phyloP scores from a whole-genome alignment of 768 basidiomycete genomes.

The Filobasidium wieringae region DNA sequence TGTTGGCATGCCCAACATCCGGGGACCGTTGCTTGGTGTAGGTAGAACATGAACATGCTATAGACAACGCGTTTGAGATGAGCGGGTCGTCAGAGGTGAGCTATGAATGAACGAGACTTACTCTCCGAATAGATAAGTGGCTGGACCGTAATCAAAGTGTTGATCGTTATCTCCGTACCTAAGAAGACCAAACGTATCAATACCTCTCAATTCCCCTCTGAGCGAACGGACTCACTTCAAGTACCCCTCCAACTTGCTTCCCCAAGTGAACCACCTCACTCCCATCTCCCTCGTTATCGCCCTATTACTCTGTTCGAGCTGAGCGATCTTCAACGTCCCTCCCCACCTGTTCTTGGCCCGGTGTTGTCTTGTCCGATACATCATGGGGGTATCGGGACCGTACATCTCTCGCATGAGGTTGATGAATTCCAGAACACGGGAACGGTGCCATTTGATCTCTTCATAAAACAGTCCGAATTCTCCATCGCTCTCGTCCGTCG shows the following conservation, averaged over 20 bases:
- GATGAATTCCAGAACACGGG: constrained; percentile 12
- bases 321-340: constrained; percentile 17
- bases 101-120: constrained; percentile 1
- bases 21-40: constrained; percentile 11
- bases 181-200: neutral
- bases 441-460: constrained; percentile 20
- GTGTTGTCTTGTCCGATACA: constrained; percentile 19
- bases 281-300: constrained; percentile 16
- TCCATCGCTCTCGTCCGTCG: neutral
- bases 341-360: constrained; percentile 8
- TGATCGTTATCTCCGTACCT: constrained; percentile 23
- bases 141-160: constrained; percentile 17
- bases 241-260: constrained; percentile 10
- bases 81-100: neutral
- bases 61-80: neutral
- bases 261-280: constrained; percentile 10
- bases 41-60: constrained; percentile 21
- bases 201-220: neutral
- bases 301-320: constrained; percentile 18
- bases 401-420: constrained; percentile 10
- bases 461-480: constrained; percentile 12
- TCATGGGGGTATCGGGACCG: constrained; percentile 9
- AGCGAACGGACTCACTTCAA: neutral
- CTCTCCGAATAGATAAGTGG: constrained; percentile 21
- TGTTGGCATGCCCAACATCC: constrained; percentile 18